These are phyloP conservation scores for Agaricus sinodeliciosus DNA, from an alignment of 768 basidiomycete genomes.

Conservation along the genomic window DNA sequence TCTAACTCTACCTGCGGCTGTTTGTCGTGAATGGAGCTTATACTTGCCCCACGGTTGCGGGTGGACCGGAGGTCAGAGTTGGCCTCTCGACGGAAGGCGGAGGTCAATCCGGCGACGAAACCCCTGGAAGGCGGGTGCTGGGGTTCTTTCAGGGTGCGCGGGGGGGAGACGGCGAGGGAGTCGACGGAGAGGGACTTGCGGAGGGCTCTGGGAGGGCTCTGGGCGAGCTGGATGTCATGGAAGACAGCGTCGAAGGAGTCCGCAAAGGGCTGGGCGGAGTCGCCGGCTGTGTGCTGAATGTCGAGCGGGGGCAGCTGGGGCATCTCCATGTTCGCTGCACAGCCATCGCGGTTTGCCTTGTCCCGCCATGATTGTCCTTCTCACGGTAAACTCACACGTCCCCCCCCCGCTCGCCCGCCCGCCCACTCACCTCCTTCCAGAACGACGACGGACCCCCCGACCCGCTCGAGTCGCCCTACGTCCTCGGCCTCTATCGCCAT, in stretches of 20 bases:
- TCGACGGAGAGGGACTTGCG: conserved; percentile 77
- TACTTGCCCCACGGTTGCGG: conserved; percentile 50
- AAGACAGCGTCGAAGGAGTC: conserved; percentile 38
- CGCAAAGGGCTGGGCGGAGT: conserved; percentile 28
- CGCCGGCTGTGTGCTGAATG: conserved; percentile 14
- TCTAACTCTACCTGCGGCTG: conserved; percentile 36
- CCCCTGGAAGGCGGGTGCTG: background rate
- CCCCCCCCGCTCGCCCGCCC: background rate
- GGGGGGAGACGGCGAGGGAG: conserved; percentile 47
- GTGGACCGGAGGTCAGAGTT: conserved; percentile 26
- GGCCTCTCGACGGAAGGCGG: conserved; percentile 7
- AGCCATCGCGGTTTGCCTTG: conserved; percentile 5
- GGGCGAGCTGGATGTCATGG: conserved; percentile 27
- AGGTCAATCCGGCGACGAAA: conserved; percentile 6
- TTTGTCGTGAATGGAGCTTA: conserved; percentile 40
- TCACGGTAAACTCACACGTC: conserved; percentile 26
- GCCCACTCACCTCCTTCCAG: conserved; percentile 36
- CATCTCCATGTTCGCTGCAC: conserved; percentile 10
- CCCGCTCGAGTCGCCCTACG: conserved; percentile 59
- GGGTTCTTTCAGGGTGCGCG: background rate
- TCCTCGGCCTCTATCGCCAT: conserved; percentile 62
- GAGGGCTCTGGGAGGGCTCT: conserved; percentile 33
- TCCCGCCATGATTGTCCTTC: conserved; percentile 21
- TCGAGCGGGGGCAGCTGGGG: conserved; percentile 18
- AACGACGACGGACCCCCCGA: conserved; percentile 85